Evolutionary conservation across 805 yeast genomes (phyloP).

Genomic region (Metschnikowia gelsemii): DNA sequence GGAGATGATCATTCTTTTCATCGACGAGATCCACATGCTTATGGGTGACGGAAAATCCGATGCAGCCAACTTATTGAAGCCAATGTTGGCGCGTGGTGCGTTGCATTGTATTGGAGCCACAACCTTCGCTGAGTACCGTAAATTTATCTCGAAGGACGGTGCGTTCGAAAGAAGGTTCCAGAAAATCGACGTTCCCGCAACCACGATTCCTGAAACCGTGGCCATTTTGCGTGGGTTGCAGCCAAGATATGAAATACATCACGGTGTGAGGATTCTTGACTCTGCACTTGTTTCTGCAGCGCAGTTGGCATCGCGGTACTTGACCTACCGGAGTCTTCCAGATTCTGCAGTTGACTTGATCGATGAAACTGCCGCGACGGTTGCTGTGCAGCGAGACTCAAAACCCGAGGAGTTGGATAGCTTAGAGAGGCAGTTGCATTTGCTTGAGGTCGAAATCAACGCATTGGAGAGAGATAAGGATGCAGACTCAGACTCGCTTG

Average conservation of each 20-base stretch:
- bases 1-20: constrained; percentile 82
- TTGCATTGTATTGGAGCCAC: constrained; percentile 99
- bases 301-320: constrained; percentile 87
- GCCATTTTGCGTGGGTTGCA: constrained; percentile 96
- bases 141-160: constrained; percentile 92
- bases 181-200: constrained; percentile 93
- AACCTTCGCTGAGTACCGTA: constrained; percentile 90
- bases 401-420: constrained; percentile 95
- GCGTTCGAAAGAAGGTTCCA: constrained; percentile 99
- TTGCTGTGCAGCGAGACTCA: constrained; percentile 97
- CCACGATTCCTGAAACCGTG: constrained; percentile 87
- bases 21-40: constrained; percentile 98
- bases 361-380: constrained; percentile 94
- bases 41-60: constrained; percentile 99
- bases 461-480: constrained; percentile 95
- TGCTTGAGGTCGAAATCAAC: constrained; percentile 91
- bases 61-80: constrained; percentile 94
- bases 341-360: constrained; percentile 96
- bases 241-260: constrained; percentile 93
- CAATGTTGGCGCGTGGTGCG: constrained; percentile 94
- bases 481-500: constrained; percentile 78
- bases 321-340: constrained; percentile 93
- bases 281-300: constrained; percentile 93
- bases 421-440: constrained; percentile 86
- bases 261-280: constrained; percentile 94